phyloP scores from a whole-genome alignment of 1,139 yeast genomes.

The Debaryomyces udenii region DNA sequence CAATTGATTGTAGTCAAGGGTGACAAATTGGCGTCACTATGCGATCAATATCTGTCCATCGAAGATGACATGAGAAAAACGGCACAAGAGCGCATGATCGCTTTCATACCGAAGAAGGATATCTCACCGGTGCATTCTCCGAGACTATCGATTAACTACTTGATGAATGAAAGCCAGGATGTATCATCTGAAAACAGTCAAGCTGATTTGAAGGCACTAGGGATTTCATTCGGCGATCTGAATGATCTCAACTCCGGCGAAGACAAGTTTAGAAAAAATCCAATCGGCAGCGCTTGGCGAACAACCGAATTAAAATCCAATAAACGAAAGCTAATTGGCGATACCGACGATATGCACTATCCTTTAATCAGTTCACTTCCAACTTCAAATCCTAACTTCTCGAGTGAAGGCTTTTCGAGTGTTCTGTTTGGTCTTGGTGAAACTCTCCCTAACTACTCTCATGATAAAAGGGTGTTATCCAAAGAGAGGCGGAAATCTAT shows the following conservation, averaged over 20 bases:
- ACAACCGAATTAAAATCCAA: not conserved
- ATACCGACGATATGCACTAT: not conserved
- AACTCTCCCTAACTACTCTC: not conserved
- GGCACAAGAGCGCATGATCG: constrained; percentile 52
- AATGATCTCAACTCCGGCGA: not conserved
- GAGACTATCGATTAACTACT: constrained; percentile 22
- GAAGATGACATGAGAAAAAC: constrained; percentile 62
- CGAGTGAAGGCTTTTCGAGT: not conserved
- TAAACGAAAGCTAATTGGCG: not conserved
- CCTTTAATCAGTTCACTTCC: not conserved
- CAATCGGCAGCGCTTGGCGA: constrained; percentile 5
- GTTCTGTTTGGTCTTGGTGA: not conserved
- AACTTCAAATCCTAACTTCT: not conserved
- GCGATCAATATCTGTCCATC: constrained; percentile 59
- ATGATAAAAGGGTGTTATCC: constrained; percentile 50
- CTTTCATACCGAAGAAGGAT: constrained; percentile 7
- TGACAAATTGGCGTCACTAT: constrained; percentile 52
- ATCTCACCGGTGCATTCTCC: constrained; percentile 1
- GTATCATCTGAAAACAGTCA: not conserved
- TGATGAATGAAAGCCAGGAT: constrained; percentile 20
- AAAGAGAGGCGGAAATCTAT: constrained; percentile 57
- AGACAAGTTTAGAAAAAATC: constrained; percentile 10
- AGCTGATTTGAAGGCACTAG: not conserved
- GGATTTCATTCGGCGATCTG: not conserved
- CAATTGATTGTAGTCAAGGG: constrained; percentile 64